Evolutionary conservation across 441 rosid genomes (phyloP), one percentile per base, ranked within the genome.

Genomic region (Gossypium trilobum): DNA sequence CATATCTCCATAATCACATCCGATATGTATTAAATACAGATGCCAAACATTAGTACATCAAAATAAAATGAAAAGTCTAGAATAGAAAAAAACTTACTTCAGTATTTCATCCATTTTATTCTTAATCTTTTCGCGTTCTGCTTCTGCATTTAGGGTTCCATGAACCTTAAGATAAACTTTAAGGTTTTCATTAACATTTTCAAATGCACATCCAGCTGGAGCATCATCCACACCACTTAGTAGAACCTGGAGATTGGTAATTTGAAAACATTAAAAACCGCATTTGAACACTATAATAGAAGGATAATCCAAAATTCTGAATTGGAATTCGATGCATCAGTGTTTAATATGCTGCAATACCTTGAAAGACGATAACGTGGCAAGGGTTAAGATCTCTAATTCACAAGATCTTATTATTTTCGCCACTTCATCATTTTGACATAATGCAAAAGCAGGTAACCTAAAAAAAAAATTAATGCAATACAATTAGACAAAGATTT

Each of bases 181-280:
- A 60, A 94, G 88, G 80, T 87, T 86, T 80, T 89, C 97, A 16
- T 92, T 87, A 10, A 92, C 95, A 4, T 86, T 89, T 86, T 89
- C 93, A 51, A 95, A 87, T 1, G 90, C 87, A 82, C 95, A 90
- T 71, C 87, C 89, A 46, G 79, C 77, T 5, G 97, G 98, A 68
- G 94, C 91, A 61, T 42, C 87, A 80, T 94, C 93, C 74, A 63
- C 80, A 68, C 84, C 92, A 39, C 85, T 83, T 62, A 79, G 71
- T 65, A 92, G 71, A 75, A 95, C 97, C 97, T 91, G 85, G 64
- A 44, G 48, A 70, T 3, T 36, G 7, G 10, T 31, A 59, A 20
- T 70, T 70, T 31, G 3, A 52, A 52, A 52, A 69, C 16, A n/a
- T 52, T 52, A 17, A 68, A 68, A 29, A 51, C 7, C 1, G 11